These are phyloP conservation scores for Cytospora schulzeri DNA, from an alignment of 2,329 filamentous ascomycete genomes.

Conservation along the genomic window DNA sequence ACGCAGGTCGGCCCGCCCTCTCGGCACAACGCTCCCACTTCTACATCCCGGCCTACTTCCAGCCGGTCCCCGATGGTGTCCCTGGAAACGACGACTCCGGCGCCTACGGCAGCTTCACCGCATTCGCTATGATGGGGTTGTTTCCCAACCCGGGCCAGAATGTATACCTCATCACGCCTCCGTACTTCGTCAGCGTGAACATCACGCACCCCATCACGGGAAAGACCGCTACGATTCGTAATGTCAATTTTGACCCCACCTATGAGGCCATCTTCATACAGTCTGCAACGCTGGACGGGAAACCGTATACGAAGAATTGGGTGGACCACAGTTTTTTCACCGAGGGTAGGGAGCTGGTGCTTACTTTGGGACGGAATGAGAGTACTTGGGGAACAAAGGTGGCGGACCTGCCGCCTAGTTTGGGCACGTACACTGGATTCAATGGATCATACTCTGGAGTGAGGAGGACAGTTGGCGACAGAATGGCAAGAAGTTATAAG, in stretches of 20 bases:
- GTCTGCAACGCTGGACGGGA: slow-evolving; percentile 62
- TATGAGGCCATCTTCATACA: slow-evolving; percentile 67
- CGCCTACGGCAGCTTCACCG: slow-evolving; percentile 69
- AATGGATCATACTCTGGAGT: slow-evolving; percentile 28
- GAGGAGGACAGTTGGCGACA: slow-evolving; percentile 7
- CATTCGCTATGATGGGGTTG: slow-evolving; percentile 69
- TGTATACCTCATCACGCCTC: slow-evolving; percentile 71
- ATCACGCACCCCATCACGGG: slow-evolving; percentile 60
- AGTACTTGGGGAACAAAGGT: slow-evolving; percentile 64
- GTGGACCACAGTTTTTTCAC: slow-evolving; percentile 68
- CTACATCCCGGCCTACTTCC: slow-evolving; percentile 68
- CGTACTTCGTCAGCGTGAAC: slow-evolving; percentile 64
- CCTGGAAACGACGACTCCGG: slow-evolving; percentile 73
- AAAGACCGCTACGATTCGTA: slow-evolving; percentile 61
- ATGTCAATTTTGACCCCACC: slow-evolving; percentile 61
- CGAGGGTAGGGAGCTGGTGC: slow-evolving; percentile 64
- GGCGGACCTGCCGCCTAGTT: slow-evolving; percentile 64
- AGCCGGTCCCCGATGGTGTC: slow-evolving; percentile 59
- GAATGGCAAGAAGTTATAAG: slow-evolving; percentile 4
- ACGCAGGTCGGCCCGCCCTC: slow-evolving; percentile 63
- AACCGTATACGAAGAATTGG: slow-evolving; percentile 66
- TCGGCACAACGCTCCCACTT: slow-evolving; percentile 58
- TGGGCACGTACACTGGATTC: slow-evolving; percentile 43
- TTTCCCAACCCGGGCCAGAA: slow-evolving; percentile 71
- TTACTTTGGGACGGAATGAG: slow-evolving; percentile 62